Evolutionary conservation across 1,139 yeast species (phyloP).

Genomic region (Yamadazyma friedrichii): DNA sequence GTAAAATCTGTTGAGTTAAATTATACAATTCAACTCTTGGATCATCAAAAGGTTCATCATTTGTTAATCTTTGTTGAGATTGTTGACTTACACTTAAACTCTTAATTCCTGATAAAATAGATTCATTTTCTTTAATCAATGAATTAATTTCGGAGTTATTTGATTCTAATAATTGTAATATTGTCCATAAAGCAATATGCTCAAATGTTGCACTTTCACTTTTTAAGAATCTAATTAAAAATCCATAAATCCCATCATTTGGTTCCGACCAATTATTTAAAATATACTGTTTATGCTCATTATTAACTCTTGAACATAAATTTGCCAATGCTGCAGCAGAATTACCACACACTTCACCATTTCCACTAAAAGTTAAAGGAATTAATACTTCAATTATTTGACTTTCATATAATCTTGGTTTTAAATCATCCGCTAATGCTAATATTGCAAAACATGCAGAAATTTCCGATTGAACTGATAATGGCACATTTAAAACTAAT

Average conservation of each 20-base stretch:
- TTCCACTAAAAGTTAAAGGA: conserved; percentile 83
- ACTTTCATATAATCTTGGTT: conserved; percentile 77
- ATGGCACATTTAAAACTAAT: conserved; percentile 78
- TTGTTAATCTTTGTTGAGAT: conserved; percentile 22
- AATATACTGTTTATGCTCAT: conserved; percentile 73
- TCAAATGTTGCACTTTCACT: conserved; percentile 95
- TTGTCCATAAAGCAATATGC: conserved; percentile 97
- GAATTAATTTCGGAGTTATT: conserved; percentile 69
- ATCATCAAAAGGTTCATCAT: conserved; percentile 50
- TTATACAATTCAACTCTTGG: conserved; percentile 72
- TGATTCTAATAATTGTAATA: conserved; percentile 86
- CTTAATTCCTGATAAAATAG: conserved; percentile 57
- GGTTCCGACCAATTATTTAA: conserved; percentile 79
- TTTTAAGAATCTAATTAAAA: conserved; percentile 74
- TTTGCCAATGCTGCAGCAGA: conserved; percentile 98
- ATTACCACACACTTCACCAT: conserved; percentile 96
- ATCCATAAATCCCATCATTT: conserved; percentile 82
- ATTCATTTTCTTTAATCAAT: conserved; percentile 58
- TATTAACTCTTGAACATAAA: conserved; percentile 79
- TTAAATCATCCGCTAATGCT: conserved; percentile 94
- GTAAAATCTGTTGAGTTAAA: conserved; percentile 76
- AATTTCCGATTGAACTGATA: conserved; percentile 90
- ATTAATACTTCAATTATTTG: conserved; percentile 86
- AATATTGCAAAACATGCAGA: conserved; percentile 96
- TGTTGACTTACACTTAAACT: conserved; percentile 47